phyloP scores from a whole-genome alignment of 2,329 filamentous ascomycete genomes.

The Calycina marina region DNA sequence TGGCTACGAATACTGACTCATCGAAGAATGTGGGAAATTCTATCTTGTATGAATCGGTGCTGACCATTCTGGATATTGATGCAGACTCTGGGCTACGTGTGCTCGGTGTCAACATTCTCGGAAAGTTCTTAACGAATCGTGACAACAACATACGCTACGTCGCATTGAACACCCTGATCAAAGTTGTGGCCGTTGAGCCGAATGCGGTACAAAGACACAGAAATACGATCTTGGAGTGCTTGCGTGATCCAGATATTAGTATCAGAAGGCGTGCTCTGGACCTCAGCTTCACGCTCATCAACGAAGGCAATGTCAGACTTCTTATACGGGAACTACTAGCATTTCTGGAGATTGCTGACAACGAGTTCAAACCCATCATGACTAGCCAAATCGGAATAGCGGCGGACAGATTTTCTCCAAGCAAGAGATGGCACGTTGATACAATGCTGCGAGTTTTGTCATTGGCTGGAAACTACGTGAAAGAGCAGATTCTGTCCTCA shows the following conservation, averaged over 20 bases:
- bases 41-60: slow-evolving; percentile 91
- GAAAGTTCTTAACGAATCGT: slow-evolving; percentile 95
- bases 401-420: slow-evolving; percentile 88
- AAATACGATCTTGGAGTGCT: slow-evolving; percentile 92
- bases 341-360: slow-evolving; percentile 93
- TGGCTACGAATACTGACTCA: slow-evolving; percentile 94
- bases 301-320: slow-evolving; percentile 88
- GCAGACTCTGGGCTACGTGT: slow-evolving; percentile 90
- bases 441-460: slow-evolving; percentile 92
- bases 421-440: slow-evolving; percentile 96
- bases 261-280: slow-evolving; percentile 91
- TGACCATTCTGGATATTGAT: slow-evolving; percentile 95
- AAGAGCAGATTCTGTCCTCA: slow-evolving; percentile 92
- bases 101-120: slow-evolving; percentile 92
- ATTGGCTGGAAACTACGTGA: slow-evolving; percentile 89
- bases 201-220: slow-evolving; percentile 94
- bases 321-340: slow-evolving; percentile 85
- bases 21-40: slow-evolving; percentile 98
- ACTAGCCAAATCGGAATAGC: slow-evolving; percentile 96
- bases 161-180: slow-evolving; percentile 90
- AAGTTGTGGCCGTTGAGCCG: slow-evolving; percentile 93
- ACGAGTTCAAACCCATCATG: slow-evolving; percentile 98
- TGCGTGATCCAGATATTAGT: slow-evolving; percentile 95
- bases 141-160: slow-evolving; percentile 99
- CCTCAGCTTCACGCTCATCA: slow-evolving; percentile 94